Evolutionary conservation across 352 stramenopile species (phyloP), one percentile per base, ranked within the genome.

Genomic region (Phytophthora fragariaefolia): DNA sequence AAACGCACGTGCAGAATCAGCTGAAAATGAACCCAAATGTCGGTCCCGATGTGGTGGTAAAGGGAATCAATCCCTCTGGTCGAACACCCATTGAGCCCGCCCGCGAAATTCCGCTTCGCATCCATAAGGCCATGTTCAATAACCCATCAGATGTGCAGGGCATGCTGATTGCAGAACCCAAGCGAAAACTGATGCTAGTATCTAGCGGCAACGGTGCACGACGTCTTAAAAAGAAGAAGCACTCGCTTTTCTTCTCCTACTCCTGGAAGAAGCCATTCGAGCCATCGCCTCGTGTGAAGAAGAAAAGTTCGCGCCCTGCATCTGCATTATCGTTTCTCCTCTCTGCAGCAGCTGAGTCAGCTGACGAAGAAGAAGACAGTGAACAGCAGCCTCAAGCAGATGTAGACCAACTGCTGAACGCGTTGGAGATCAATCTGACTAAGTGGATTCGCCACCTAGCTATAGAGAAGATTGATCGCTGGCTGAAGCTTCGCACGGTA

Each of bases 71-170:
- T 20, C 20, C 59, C 8, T 36, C 69, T 12, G 71, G 69, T 12
- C 60, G 74, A 42, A 86, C 76, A n/a, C 8, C 59, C 6, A 66
- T 89, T n/a, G 63, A 85, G 49, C 65, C 73, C 28, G 54, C 63
- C 22, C 69, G 67, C 1, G 76, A 90, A 9, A 91, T 94, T 48
- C 83, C 85, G n/a, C 42, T 95, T 24, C 82, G 83, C 10, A 93
- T 95, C 51, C 87, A 95, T 71, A 93, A 92, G 68, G 83, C 85
- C 22, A 91, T 95, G 80, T 92, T 95, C 46, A 93, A 92, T 60
- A 89, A 85, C 48, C 85, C 85, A 13, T 79, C 74, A 4, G 80
- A 91, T 57, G 80, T 95, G 2, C 82, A 93, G 26, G 85, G 83
- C 6, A 80, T 95, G 57, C 45, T 96, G 22, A 82, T 96, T 50